These are phyloP conservation scores for Phytophthora palmivora DNA, from an alignment of 352 stramenopile species.

Conservation along the genomic window DNA sequence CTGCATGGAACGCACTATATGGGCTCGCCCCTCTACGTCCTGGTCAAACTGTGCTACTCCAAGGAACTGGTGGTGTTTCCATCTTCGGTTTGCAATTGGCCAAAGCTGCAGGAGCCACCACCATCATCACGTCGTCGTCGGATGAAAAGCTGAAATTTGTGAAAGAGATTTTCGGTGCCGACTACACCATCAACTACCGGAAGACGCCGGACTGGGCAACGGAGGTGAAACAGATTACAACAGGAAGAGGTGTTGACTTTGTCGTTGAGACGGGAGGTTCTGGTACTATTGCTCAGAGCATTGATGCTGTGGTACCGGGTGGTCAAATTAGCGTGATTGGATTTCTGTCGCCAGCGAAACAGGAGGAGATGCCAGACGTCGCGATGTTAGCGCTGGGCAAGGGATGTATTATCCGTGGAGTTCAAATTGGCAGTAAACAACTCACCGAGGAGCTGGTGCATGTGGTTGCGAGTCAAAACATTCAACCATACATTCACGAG, in stretches of 20 bases:
- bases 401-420: constrained; percentile 28
- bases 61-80: constrained; percentile 28
- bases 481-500: constrained; percentile 35
- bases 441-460: constrained; percentile 29
- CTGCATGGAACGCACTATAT: constrained; percentile 37
- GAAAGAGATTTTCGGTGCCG: constrained; percentile 27
- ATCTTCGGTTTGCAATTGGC: constrained; percentile 31
- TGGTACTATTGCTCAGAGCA: constrained; percentile 37
- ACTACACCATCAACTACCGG: constrained; percentile 41
- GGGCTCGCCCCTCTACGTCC: constrained; percentile 10
- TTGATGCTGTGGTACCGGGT: constrained; percentile 21
- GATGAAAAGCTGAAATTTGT: constrained; percentile 31
- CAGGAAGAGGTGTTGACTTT: constrained; percentile 29
- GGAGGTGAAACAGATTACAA: constrained; percentile 23
- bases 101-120: constrained; percentile 33
- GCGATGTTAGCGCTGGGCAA: constrained; percentile 19
- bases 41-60: constrained; percentile 16
- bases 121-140: constrained; percentile 32
- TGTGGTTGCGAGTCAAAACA: constrained; percentile 35
- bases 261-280: constrained; percentile 38
- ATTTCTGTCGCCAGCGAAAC: constrained; percentile 15
- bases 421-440: constrained; percentile 32
- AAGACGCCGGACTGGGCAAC: constrained; percentile 33
- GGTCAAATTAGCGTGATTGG: constrained; percentile 33
- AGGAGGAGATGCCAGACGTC: constrained; percentile 36